phyloP scores from a whole-genome alignment of 371 early-diverging fungal species.

The Aphelidium insulamus region DNA sequence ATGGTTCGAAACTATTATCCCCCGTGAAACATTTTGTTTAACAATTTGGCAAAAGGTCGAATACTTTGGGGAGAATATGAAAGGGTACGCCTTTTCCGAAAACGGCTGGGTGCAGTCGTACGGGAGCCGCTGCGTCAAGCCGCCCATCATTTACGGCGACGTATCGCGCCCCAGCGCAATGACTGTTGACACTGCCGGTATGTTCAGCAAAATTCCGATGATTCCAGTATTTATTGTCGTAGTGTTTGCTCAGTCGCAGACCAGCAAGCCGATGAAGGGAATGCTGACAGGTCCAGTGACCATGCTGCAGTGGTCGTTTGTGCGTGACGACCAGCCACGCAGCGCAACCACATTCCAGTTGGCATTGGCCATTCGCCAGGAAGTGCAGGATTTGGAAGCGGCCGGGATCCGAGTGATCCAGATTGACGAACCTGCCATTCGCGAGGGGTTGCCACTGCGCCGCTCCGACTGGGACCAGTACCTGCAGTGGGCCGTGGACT shows the following conservation, averaged over 20 bases:
- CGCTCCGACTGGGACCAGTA: slow-evolving; percentile 65
- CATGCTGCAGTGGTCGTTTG: slow-evolving; percentile 90
- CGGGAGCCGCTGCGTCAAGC: slow-evolving; percentile 86
- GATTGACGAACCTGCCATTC: slow-evolving; percentile 94
- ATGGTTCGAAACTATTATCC: slow-evolving; percentile 81
- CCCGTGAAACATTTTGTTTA: background rate
- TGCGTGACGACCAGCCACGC: slow-evolving; percentile 84
- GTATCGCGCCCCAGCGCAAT: slow-evolving; percentile 70
- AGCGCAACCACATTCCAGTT: slow-evolving; percentile 63
- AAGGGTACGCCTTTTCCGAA: slow-evolving; percentile 75
- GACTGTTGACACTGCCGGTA: slow-evolving; percentile 53
- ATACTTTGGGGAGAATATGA: slow-evolving; percentile 46
- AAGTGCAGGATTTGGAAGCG: slow-evolving; percentile 74
- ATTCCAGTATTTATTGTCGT: too few relatives aligned
- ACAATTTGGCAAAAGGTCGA: slow-evolving; percentile 2
- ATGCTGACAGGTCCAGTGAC: slow-evolving; percentile 88
- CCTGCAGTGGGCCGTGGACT: slow-evolving; percentile 81
- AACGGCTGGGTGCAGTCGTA: slow-evolving; percentile 95
- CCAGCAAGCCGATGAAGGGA: slow-evolving; percentile 80
- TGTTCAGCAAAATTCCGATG: too few relatives aligned
- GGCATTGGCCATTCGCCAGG: slow-evolving; percentile 86
- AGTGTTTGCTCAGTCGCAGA: slow-evolving; percentile 70
- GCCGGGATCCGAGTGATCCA: slow-evolving; percentile 85
- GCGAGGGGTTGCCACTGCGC: slow-evolving; percentile 90
- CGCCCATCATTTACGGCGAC: slow-evolving; percentile 78